Base-by-base conservation (phyloP, 108 stramenopile species). In the Skeletonema grethae region DNA sequence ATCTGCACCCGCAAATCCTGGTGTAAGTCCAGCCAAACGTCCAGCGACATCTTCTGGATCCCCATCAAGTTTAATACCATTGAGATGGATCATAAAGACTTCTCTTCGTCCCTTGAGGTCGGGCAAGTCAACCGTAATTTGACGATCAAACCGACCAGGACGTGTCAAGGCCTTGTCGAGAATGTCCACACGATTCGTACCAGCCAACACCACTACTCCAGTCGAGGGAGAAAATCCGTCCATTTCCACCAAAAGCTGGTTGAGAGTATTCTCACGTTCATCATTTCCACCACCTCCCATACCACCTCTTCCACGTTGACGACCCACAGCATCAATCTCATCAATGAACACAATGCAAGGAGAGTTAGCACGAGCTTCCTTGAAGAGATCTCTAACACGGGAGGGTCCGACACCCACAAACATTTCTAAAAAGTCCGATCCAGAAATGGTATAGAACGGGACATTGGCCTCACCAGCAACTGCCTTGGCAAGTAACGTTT, bases 271-370 rank as follows among this genome's bases (percentile, higher is more conserved):
- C 80, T 99, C 99, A 5, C 98, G 86, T 83, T 99, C 98, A 72
- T 98, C 98, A 71, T 97, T 97, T 41, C 87, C 87, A 13, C 92
- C 91, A 25, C 92, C 92, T 25, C 85, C 83, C 60, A 96, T 77
- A 9, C 93, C 92, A 28, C 97, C 97, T 15, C 85, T 74, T 11
- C 97, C 97, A 35, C 98, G 86, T 72, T 96, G 91, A 25, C 98
- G 90, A 18, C 98, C 99, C 9, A 99, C 97, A 29, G 99, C 98
- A 82, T 99, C 99, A 67, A 98, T 98, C 82, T 98, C 97, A 87
- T 98, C 91, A 74, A 99, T 98, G 76, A 99, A 99, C 16, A 99
- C 81, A 75, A 99, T 99, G 81, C 97, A 98, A 2, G 99, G 98
- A 1, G 97, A 89, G 70, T 87, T 88, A 30, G 77, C 79, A 28